phyloP scores from a whole-genome alignment of 2,329 filamentous ascomycete species.

The Penicillium brevicompactum region DNA sequence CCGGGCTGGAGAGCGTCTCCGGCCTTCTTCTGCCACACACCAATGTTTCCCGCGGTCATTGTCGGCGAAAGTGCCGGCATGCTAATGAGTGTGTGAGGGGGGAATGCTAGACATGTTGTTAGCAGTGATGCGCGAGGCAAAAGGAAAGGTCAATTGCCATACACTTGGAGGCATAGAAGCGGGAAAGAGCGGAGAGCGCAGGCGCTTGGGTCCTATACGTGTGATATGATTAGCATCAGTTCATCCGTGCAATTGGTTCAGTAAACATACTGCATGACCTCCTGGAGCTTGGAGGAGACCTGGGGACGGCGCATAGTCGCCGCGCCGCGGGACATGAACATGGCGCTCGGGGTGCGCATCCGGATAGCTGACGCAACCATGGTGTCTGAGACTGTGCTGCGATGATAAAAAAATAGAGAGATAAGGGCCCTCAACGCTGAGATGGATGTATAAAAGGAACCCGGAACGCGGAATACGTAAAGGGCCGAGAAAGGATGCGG shows the following conservation, averaged over 20 bases:
- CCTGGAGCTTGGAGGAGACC: slow-evolving; percentile 46
- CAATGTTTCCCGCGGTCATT: slow-evolving; percentile 96
- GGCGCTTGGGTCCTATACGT: slow-evolving; percentile 47
- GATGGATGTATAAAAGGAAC: slow-evolving; percentile 19
- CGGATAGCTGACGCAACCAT: slow-evolving; percentile 58
- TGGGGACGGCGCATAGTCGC: slow-evolving; percentile 49
- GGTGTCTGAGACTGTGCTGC: slow-evolving; percentile 39
- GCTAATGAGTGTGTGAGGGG: slow-evolving; percentile 89
- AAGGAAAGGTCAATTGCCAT: slow-evolving; percentile 32
- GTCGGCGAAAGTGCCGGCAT: slow-evolving; percentile 98
- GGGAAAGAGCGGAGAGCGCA: slow-evolving; percentile 61
- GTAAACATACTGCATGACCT: slow-evolving; percentile 42
- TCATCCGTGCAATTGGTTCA: background rate
- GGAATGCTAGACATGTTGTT: slow-evolving; percentile 68
- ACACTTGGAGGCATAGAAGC: slow-evolving; percentile 73
- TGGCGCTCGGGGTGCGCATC: slow-evolving; percentile 48
- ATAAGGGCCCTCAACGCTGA: slow-evolving; percentile 26
- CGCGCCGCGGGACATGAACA: slow-evolving; percentile 45
- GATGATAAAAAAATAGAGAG: slow-evolving; percentile 22
- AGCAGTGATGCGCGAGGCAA: slow-evolving; percentile 8
- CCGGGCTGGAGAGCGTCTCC: slow-evolving; percentile 86
- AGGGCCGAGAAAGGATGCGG: slow-evolving; percentile 29
- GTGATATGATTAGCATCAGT: slow-evolving; percentile 23
- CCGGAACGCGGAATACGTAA: slow-evolving; percentile 21
- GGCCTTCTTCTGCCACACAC: slow-evolving; percentile 95